Evolutionary conservation across 352 stramenopile species (phyloP).

Genomic region (Phytophthora colocasiae): DNA sequence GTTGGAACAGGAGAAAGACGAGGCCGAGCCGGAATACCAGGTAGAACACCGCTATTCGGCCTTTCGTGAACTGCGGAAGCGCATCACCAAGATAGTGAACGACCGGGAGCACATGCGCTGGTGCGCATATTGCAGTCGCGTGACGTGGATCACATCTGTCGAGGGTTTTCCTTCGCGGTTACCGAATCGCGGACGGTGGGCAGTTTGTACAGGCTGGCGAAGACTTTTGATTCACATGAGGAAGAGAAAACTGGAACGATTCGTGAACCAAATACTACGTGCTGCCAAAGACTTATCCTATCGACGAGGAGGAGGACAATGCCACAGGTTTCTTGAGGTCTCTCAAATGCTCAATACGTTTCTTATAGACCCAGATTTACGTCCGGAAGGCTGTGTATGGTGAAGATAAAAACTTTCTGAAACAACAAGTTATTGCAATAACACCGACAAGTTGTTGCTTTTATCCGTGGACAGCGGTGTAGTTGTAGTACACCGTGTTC

Average conservation of each 20-base stretch:
- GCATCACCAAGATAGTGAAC: conserved; percentile 36
- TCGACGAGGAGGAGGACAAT: conserved; percentile 40
- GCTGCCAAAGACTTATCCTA: conserved; percentile 60
- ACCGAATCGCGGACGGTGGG: conserved; percentile 29
- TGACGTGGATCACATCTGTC: conserved; percentile 49
- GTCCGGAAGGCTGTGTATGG: conserved; percentile 24
- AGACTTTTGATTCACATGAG: conserved; percentile 31
- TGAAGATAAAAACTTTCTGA: conserved; percentile 3
- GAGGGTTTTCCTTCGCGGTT: conserved; percentile 54
- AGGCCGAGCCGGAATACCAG: conserved; percentile 43
- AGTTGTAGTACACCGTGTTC: conserved; percentile 53
- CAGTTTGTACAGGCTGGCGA: conserved; percentile 26
- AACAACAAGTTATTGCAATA: neutral
- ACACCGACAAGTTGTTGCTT: neutral
- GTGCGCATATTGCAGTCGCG: conserved; percentile 58
- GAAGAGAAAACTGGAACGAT: conserved; percentile 45
- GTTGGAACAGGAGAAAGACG: conserved; percentile 33
- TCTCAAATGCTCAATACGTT: conserved; percentile 68
- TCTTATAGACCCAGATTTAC: conserved; percentile 49
- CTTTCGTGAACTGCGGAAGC: conserved; percentile 53
- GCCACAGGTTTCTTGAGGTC: conserved; percentile 58
- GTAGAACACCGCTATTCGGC: conserved; percentile 70
- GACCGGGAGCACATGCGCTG: conserved; percentile 52
- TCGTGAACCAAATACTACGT: conserved; percentile 52
- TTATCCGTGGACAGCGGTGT: conserved; percentile 37